Evolutionary conservation across 1,284 basidiomycete genomes (phyloP), one percentile per base, ranked within the genome.

Genomic region (Stygiomarasmius scandens): DNA sequence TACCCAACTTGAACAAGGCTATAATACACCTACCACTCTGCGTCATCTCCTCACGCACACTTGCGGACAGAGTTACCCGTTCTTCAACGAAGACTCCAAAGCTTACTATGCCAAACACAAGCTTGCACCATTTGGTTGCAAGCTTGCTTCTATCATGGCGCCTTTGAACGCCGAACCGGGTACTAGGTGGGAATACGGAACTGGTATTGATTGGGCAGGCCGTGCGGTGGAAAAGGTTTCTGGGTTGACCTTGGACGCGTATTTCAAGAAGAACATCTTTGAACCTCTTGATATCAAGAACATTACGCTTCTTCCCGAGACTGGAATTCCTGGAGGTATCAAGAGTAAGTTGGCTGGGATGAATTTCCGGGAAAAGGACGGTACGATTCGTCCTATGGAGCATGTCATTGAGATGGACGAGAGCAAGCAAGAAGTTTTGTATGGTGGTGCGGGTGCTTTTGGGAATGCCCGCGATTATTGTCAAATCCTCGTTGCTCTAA

Each of bases 1-100:
- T 11, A 60, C 67, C 2, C 60, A 69, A 43, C 64, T 41, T 16
- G 38, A 41, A 19, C 6, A 41, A n/a, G 38, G 16, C 16, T 41
- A 41, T 16, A 41, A 41, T 4, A 41, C 38, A 6, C 38, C 6
- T 4, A 41, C 38, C n/a, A 41, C 38, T 5, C 38, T 41, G 8
- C 38, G 38, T 19, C 38, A 41, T 41, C 38, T 41, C n/a, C 38
- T 41, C 16, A 41, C 11, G 6, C 38, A 41, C 38, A 41, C 38
- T 5, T 6, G 8, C 16, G 38, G 38, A 12, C 38, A 41, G 38
- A 41, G 38, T 41, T 41, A 41, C 38, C 38, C 38, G 14, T 41
- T 41, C 38, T 41, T 41, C 38, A 41, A 41, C 16, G 4, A 16
- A 6, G 38, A 41, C 6, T 4, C 38, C 11, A 16, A 41, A 41